These are phyloP conservation scores for Trebouxiophyceae sp. DNA, from an alignment of 163 green algal genomes.

Conservation along the genomic window DNA sequence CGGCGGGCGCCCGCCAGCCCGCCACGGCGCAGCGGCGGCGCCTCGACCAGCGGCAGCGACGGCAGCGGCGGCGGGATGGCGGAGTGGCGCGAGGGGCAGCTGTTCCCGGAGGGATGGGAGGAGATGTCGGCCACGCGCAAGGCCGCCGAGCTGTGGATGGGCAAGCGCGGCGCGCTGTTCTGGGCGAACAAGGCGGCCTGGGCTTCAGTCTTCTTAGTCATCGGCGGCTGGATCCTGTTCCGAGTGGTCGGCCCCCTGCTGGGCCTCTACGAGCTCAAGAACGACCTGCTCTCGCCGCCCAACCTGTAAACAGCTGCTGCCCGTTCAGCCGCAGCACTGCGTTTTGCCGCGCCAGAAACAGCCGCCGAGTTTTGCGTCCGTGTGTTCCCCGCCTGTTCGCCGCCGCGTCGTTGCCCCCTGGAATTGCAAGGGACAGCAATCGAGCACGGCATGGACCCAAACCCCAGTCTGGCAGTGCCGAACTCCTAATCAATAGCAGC, in stretches of 20 bases:
- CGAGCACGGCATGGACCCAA: too few relatives aligned
- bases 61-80: not conserved
- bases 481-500: too few relatives aligned
- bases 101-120: slow-evolving; percentile 67
- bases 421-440: too few relatives aligned
- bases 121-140: slow-evolving; percentile 41
- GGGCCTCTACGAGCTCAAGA: slow-evolving; percentile 60
- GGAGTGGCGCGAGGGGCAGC: slow-evolving; percentile 57
- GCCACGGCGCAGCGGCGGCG: not conserved
- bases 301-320: slow-evolving; percentile 1
- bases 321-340: too few relatives aligned
- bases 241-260: slow-evolving; percentile 66
- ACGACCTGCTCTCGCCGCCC: slow-evolving; percentile 32
- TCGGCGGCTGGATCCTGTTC: slow-evolving; percentile 67
- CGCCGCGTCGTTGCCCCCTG: too few relatives aligned
- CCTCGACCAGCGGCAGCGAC: not conserved
- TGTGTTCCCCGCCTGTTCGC: too few relatives aligned
- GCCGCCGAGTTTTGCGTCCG: too few relatives aligned
- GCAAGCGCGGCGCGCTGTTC: slow-evolving; percentile 62
- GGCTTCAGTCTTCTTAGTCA: slow-evolving; percentile 38
- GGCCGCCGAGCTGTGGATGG: slow-evolving; percentile 51
- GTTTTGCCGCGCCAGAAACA: too few relatives aligned
- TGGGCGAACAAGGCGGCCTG: slow-evolving; percentile 59
- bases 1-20: too few relatives aligned
- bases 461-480: too few relatives aligned